Percentiles rank a stretch among this genome's conserved stretches.
Evolutionary conservation across 225 moss, liverwort and hornwort species (phyloP).

Genomic region (Pseudoscleropodium purum): DNA sequence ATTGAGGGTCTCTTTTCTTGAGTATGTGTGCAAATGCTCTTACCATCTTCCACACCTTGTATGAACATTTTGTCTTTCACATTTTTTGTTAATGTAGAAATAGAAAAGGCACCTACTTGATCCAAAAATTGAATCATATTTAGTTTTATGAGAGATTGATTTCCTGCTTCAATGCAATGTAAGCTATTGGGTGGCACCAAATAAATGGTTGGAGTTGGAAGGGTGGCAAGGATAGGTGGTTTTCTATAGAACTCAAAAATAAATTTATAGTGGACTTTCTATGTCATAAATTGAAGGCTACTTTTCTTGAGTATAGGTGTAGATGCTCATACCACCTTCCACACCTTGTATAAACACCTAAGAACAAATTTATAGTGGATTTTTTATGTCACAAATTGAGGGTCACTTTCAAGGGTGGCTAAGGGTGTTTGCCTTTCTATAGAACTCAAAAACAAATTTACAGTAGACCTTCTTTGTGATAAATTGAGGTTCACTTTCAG

Average conservation of each 20-base stretch:
- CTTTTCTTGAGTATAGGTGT: neutral
- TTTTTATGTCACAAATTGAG: no score
- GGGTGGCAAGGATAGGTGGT: accelerated
- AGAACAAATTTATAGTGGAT: no score
- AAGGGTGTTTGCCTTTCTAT: no score
- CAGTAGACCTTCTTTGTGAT: no score
- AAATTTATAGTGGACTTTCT: neutral
- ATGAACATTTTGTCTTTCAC: neutral
- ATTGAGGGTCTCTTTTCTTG: no score
- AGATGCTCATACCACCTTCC: neutral
- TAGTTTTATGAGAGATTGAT: neutral
- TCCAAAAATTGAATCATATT: neutral
- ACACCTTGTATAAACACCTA: no score
- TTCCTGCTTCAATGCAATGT: accelerated
- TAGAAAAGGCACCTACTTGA: no score
- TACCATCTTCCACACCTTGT: no score
- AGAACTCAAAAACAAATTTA: no score
- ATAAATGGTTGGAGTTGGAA: neutral
- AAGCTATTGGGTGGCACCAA: accelerated
- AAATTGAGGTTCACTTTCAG: neutral
- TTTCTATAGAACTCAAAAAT: neutral
- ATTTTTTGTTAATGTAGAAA: neutral
- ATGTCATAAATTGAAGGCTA: neutral
- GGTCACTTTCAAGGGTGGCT: no score
- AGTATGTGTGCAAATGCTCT: no score